Evolutionary conservation across 1,284 basidiomycete species (phyloP).

Genomic region (Amylostereum chailletii): DNA sequence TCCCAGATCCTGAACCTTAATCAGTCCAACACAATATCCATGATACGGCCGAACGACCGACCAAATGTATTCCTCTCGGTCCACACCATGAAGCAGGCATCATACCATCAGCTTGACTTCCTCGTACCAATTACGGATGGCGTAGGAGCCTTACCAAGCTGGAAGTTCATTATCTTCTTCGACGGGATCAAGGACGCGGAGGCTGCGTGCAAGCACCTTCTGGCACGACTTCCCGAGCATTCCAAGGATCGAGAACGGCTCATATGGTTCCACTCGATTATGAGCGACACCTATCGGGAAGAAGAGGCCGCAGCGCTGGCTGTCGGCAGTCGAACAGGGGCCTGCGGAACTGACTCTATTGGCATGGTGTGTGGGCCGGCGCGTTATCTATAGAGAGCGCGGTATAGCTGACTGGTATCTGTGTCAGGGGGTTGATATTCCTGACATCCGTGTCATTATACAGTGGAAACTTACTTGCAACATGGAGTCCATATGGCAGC

Average conservation of each 20-base stretch:
- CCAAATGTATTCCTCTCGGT: neutral
- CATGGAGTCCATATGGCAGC: constrained; percentile 13
- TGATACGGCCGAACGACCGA: neutral
- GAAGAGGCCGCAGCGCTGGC: neutral
- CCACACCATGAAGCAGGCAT: neutral
- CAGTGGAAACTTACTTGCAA: constrained; percentile 6
- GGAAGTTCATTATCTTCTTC: neutral
- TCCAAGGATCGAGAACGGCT: neutral
- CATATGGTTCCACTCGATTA: neutral
- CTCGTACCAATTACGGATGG: neutral
- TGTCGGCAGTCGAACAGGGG: neutral
- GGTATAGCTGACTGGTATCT: too few relatives aligned
- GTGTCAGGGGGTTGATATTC: constrained; percentile 3
- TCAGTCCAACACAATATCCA: neutral
- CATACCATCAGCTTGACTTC: neutral
- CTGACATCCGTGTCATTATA: constrained; percentile 1
- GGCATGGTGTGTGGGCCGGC: neutral
- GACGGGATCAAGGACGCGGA: neutral
- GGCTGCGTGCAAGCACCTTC: neutral
- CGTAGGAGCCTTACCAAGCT: neutral
- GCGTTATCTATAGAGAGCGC: too few relatives aligned
- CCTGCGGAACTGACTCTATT: neutral
- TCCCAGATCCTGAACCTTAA: neutral
- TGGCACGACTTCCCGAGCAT: neutral
- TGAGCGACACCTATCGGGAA: neutral